Evolutionary conservation across 441 rosid species (phyloP).

Genomic region (Erodium trifolium): DNA sequence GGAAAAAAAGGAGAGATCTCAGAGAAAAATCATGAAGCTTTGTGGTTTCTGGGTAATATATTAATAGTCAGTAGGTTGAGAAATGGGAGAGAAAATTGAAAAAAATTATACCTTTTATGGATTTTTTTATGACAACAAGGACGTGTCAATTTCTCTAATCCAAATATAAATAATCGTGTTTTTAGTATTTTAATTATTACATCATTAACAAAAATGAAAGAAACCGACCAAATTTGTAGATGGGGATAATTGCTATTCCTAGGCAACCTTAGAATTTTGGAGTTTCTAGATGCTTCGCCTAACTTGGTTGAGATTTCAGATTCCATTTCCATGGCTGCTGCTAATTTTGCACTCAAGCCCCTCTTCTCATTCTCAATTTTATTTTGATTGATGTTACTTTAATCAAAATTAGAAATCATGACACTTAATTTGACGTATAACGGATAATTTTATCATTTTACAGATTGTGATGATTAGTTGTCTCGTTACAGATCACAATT

Average conservation of each 20-base stretch:
- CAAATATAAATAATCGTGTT: too few species aligned
- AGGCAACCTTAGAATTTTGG: not conserved
- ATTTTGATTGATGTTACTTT: not conserved
- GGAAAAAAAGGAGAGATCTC: not conserved
- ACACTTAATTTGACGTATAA: too few species aligned
- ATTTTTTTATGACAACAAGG: too few species aligned
- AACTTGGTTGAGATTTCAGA: slow-evolving; percentile 3
- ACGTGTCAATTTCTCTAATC: too few species aligned
- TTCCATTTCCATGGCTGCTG: slow-evolving; percentile 10
- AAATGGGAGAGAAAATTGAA: too few species aligned
- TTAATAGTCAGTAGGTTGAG: not conserved
- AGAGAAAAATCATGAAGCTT: not conserved
- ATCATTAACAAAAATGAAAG: not conserved
- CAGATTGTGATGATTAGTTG: too few species aligned
- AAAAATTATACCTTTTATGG: too few species aligned
- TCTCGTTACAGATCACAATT: too few species aligned
- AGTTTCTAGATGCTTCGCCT: not conserved
- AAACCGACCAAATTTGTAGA: not conserved
- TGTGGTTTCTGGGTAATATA: not conserved
- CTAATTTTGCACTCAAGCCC: not conserved
- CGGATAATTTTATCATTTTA: too few species aligned
- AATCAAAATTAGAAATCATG: not conserved
- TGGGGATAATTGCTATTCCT: not conserved
- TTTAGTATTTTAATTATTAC: too few species aligned
- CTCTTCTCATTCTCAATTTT: not conserved